Base-by-base conservation (phyloP, 306 rosid genomes). In the Gynostemma pentaphyllum region DNA sequence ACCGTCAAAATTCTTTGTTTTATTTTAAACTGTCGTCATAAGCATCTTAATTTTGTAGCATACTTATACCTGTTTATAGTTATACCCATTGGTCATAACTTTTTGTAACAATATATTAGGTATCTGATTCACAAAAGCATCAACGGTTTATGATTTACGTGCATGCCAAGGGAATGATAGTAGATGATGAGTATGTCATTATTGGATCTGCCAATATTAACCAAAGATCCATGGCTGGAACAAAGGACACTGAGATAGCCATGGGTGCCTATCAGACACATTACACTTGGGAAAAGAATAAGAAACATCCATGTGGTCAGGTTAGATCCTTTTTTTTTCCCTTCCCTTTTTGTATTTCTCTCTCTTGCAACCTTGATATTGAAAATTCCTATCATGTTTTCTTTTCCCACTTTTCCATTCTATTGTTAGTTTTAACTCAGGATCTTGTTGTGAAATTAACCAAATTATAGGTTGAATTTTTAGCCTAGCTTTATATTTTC, bases 211-310 rank as follows among this genome's bases (percentile, higher is more conserved):
- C 96, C 62, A 92, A 92, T 66, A 92, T 92, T 70, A 92, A 92
- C 77, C 99, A 92, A 77, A 82, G 99, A 78, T 92, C 99, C 49
- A 62, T 92, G 96, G 99, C 95, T 46, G 99, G 97, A 56, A 71
- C 95, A 18, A 92, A 84, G 74, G 99, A 88, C 76, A 92, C 99
- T 1, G 99, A 92, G 90, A 84, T 92, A 71, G 99, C 97, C 44
- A 86, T 85, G 87, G 99, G 96, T 50, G 73, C 95, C n/a, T 92
- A 88, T 78, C 99, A 88, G 68, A 95, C 97, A 27, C 85, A 86
- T 82, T 64, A 88, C 69, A 74, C 94, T 24, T 86, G 99, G 99
- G 78, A 70, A 26, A 74, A 29, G 9, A 79, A 65, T 76, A 64
- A 72, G 71, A 74, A 53, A 57, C 96, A 84, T 55, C 96, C 99